phyloP scores from a whole-genome alignment of 306 rosid genomes.

The Clitoria ternatea region DNA sequence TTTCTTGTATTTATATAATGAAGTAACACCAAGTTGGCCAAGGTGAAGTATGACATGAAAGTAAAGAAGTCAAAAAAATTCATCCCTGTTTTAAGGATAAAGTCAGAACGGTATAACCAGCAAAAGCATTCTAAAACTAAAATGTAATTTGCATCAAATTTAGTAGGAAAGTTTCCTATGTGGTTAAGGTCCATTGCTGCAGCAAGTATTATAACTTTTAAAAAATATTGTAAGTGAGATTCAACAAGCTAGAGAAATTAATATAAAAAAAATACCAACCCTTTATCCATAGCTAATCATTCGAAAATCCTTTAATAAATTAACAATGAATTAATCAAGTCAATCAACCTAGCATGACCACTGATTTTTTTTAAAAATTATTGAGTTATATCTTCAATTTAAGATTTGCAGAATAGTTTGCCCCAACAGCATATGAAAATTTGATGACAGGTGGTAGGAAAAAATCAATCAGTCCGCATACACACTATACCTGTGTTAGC shows the following conservation, averaged over 20 bases:
- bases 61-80: constrained; percentile 72
- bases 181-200: not conserved
- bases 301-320: not conserved
- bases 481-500: constrained; percentile 51
- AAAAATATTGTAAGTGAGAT: not conserved
- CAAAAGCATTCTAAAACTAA: not conserved
- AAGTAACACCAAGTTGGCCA: constrained; percentile 58
- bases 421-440: constrained; percentile 5
- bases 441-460: not conserved
- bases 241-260: constrained; percentile 1
- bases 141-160: constrained; percentile 11
- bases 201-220: not conserved
- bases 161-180: not conserved
- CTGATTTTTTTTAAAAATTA: not conserved
- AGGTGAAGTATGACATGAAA: constrained; percentile 49
- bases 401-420: constrained; percentile 1
- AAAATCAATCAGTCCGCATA: not conserved
- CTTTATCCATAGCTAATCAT: not conserved
- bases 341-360: not conserved
- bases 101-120: constrained; percentile 7
- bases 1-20: constrained; percentile 30
- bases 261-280: not conserved
- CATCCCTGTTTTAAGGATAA: constrained; percentile 61
- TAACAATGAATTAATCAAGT: not conserved
- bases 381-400: not conserved